Evolutionary conservation across 1,284 basidiomycete genomes (phyloP).

Genomic region (Moesziomyces sp.): DNA sequence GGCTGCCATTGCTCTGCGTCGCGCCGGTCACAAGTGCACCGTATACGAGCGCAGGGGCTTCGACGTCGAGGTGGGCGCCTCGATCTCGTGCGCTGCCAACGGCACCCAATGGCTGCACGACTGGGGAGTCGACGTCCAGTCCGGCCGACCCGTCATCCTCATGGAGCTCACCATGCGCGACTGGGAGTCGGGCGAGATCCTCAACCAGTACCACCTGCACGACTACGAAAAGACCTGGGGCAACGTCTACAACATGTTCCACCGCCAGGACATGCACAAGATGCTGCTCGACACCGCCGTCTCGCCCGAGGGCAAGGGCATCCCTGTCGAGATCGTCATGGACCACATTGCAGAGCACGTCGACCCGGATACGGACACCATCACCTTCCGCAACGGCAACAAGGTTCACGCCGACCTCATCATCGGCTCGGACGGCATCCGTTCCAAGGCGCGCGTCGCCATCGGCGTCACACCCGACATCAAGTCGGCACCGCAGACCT

Average conservation of each 20-base stretch:
- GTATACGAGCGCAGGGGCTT: constrained; percentile 48
- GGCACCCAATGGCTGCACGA: constrained; percentile 49
- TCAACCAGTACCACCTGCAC: constrained; percentile 47
- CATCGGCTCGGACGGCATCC: constrained; percentile 75
- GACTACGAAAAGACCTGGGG: constrained; percentile 51
- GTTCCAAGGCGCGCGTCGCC: constrained; percentile 60
- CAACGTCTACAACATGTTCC: constrained; percentile 65
- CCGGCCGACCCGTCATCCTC: constrained; percentile 43
- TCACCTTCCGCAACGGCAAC: constrained; percentile 71
- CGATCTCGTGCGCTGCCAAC: constrained; percentile 50
- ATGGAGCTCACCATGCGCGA: constrained; percentile 53
- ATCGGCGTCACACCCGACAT: constrained; percentile 49
- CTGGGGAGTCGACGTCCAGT: constrained; percentile 38
- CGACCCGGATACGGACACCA: constrained; percentile 62
- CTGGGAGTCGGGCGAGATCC: constrained; percentile 43
- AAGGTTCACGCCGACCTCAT: constrained; percentile 73
- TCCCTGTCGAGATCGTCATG: constrained; percentile 56
- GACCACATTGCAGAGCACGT: constrained; percentile 68
- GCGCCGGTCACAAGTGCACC: constrained; percentile 47
- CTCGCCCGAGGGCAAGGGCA: constrained; percentile 57
- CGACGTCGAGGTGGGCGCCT: constrained; percentile 47
- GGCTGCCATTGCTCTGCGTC: constrained; percentile 39
- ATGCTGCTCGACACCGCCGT: constrained; percentile 62
- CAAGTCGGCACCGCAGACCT: constrained; percentile 67
- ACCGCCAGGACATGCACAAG: constrained; percentile 68